phyloP scores from a whole-genome alignment of 1,139 yeast species.

The Yamadazyma buinensis region DNA sequence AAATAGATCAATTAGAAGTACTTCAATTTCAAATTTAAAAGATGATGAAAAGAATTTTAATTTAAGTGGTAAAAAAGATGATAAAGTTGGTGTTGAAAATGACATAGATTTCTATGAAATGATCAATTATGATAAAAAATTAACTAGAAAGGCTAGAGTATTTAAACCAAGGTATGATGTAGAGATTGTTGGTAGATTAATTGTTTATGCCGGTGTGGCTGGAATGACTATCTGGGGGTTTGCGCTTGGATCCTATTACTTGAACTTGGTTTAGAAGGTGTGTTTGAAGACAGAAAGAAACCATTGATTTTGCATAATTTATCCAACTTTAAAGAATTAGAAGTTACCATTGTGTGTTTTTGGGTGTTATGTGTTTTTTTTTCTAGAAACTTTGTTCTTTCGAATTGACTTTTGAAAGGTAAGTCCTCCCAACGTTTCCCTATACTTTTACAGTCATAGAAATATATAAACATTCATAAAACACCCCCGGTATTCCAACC shows the following conservation, averaged over 20 bases:
- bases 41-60: conserved; percentile 36
- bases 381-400: too few species aligned
- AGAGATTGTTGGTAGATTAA: conserved; percentile 66
- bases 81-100: conserved; percentile 35
- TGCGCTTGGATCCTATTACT: conserved; percentile 15
- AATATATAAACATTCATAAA: too few species aligned
- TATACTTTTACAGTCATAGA: too few species aligned
- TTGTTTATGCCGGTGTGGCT: conserved; percentile 74
- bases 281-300: background rate
- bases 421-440: too few species aligned
- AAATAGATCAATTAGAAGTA: conserved; percentile 36
- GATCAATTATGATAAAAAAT: conserved; percentile 24
- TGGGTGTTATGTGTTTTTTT: too few species aligned
- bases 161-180: conserved; percentile 62
- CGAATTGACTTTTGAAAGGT: too few species aligned
- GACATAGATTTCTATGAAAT: conserved; percentile 45
- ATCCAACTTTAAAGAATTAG: too few species aligned
- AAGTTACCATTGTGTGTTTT: too few species aligned
- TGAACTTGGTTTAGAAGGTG: conserved; percentile 1
- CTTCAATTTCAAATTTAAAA: conserved; percentile 39
- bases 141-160: conserved; percentile 30
- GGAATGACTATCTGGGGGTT: conserved; percentile 45
- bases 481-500: too few species aligned
- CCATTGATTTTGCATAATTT: too few species aligned
- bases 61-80: conserved; percentile 20